These are phyloP conservation scores for Globisporangium uncinulatum DNA, from an alignment of 352 stramenopile species.

Conservation along the genomic window DNA sequence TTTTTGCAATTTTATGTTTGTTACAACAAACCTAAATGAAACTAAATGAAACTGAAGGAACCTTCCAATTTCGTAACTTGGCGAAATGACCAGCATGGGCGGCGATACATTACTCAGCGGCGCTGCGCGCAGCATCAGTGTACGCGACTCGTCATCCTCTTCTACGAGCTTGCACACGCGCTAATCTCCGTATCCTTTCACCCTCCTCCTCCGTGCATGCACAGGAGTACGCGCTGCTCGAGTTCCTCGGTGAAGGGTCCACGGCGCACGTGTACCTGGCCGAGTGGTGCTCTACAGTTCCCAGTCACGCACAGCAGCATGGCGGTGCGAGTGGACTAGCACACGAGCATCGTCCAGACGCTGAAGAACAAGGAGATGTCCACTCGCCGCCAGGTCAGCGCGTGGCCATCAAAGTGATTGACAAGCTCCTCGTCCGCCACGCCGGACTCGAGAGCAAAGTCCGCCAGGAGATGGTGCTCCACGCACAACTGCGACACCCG, in stretches of 20 bases:
- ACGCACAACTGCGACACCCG: conserved; percentile 47
- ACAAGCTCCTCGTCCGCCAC: conserved; percentile 66
- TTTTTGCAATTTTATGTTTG: too few relatives aligned
- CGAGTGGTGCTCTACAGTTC: conserved; percentile 5
- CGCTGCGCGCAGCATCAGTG: conserved; percentile 5
- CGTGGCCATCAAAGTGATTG: conserved; percentile 81
- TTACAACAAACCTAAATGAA: too few relatives aligned
- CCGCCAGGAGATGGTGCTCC: conserved; percentile 66
- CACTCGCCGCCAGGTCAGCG: conserved; percentile 7
- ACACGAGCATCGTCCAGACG: too few relatives aligned
- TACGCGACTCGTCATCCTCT: not conserved
- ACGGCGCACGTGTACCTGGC: conserved; percentile 78
- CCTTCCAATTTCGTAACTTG: too few relatives aligned
- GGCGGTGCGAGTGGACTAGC: too few relatives aligned
- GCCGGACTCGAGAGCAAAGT: conserved; percentile 53
- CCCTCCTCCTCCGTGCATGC: not conserved
- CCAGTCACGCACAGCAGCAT: not conserved
- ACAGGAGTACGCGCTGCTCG: conserved; percentile 62
- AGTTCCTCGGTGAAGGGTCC: conserved; percentile 71
- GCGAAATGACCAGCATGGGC: too few relatives aligned
- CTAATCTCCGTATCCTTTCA: not conserved
- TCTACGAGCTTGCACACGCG: not conserved
- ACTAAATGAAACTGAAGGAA: too few relatives aligned
- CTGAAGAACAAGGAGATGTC: not conserved
- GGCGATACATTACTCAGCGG: not conserved